Evolutionary conservation across 1,284 basidiomycete species (phyloP), one percentile per base, ranked within the genome.

Genomic region (Apiotrichum sp.): DNA sequence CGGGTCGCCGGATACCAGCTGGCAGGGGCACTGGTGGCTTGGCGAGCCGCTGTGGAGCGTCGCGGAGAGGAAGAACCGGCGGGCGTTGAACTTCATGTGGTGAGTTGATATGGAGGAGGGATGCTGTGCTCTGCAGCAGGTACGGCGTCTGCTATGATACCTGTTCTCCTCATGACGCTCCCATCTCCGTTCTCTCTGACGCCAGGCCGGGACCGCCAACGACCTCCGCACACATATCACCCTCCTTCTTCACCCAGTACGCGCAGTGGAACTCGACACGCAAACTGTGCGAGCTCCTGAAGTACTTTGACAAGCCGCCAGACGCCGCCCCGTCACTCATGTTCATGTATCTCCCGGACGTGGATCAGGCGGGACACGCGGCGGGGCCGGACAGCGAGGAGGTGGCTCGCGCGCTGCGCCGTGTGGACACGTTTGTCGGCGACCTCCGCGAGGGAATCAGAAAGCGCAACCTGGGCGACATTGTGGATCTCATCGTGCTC

Each of bases 41-140:
- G 91, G 91, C 47, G 89, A 93, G 69, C 89, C 91, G 35, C 86
- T 93, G 80, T 95, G 91, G 91, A 88, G 89, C 65, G 91, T 89
- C 0, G 87, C 85, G 1, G 81, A 80, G 58, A 84, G 83, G 59
- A 83, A 84, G 5, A 86, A 86, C 0, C 70, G 90, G n/a, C 79
- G 83, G 38, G 86, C 87, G 3, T 89, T 88, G 0, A 90, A 91
- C 62, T 79, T 91, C 48, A 93, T 93, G 91, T 93, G 90, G 89
- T 88, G 60, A 48, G 83, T 79, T 9, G 35, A 7, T 13, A 9
- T 8, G 9, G 13, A 38, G 36, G 36, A 22, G 22, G 22, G 22
- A 22, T 22, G 9, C 8, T 8, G 36, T 38, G 36, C 36, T 13
- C 8, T 13, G 9, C 36, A 13, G 36, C 36, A 38, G 36, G 36